Evolutionary conservation across 495 filamentous ascomycete species (phyloP).

Genomic region (Tuber indicum): DNA sequence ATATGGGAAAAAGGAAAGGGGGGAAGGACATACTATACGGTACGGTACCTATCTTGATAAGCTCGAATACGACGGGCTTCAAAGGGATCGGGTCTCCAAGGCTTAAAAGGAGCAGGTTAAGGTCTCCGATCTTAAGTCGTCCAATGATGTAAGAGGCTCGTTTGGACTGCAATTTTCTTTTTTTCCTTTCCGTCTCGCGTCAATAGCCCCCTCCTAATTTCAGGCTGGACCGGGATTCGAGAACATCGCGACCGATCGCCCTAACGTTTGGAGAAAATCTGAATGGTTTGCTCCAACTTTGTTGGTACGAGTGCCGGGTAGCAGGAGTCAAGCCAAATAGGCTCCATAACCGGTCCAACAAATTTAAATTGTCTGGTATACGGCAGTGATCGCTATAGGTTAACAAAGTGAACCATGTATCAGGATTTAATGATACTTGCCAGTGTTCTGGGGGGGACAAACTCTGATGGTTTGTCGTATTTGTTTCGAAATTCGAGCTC

Average conservation of each 20-base stretch:
- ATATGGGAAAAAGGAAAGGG: neutral
- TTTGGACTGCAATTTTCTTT: neutral
- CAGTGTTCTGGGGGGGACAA: neutral
- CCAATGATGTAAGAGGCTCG: neutral
- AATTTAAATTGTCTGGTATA: neutral
- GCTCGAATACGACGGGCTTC: neutral
- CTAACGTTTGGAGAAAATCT: neutral
- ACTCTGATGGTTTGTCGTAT: neutral
- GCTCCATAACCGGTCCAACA: neutral
- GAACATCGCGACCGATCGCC: neutral
- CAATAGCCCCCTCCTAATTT: neutral
- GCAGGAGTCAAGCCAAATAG: neutral
- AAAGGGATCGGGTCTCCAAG: neutral
- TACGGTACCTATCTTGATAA: neutral
- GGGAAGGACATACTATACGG: neutral
- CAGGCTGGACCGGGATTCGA: neutral
- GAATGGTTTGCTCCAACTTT: neutral
- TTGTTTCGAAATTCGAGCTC: neutral
- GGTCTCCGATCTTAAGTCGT: neutral
- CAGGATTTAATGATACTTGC: neutral
- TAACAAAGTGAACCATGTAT: neutral
- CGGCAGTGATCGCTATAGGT: neutral
- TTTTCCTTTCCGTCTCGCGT: neutral
- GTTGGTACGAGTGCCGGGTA: neutral
- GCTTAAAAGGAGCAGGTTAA: neutral